phyloP scores from a whole-genome alignment of 768 basidiomycete genomes.

The Sarcodon aspratus region DNA sequence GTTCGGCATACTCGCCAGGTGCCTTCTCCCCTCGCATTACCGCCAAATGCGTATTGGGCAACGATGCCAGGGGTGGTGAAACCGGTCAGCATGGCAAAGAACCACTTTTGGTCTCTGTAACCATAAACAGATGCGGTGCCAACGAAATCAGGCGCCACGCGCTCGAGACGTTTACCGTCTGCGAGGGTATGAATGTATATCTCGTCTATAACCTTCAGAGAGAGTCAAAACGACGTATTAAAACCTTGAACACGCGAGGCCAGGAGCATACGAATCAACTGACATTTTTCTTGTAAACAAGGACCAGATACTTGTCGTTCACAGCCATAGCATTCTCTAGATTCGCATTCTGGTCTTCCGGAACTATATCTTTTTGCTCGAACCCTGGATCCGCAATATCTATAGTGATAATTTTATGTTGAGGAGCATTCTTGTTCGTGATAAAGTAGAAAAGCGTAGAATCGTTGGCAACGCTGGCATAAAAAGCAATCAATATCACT shows the following conservation, averaged over 20 bases:
- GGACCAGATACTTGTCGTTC: conserved; percentile 42
- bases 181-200: conserved; percentile 54
- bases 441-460: conserved; percentile 49
- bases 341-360: conserved; percentile 54
- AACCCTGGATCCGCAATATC: conserved; percentile 37
- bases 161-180: conserved; percentile 38
- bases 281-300: conserved; percentile 67
- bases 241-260: no score
- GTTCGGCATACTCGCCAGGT: conserved; percentile 50
- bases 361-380: conserved; percentile 45
- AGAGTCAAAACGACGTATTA: not conserved
- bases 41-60: conserved; percentile 47
- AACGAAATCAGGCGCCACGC: conserved; percentile 55
- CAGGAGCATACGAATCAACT: conserved; percentile 10
- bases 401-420: conserved; percentile 53
- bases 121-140: conserved; percentile 47
- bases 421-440: conserved; percentile 57
- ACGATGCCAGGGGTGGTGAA: conserved; percentile 67
- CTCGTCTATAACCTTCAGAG: conserved; percentile 60
- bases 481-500: not conserved
- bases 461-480: conserved; percentile 48
- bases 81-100: conserved; percentile 53
- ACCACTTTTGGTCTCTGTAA: conserved; percentile 40
- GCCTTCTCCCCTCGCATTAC: conserved; percentile 18
- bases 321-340: conserved; percentile 39